phyloP scores from a whole-genome alignment of 1,139 yeast genomes.

The Scheffersomyces titani region DNA sequence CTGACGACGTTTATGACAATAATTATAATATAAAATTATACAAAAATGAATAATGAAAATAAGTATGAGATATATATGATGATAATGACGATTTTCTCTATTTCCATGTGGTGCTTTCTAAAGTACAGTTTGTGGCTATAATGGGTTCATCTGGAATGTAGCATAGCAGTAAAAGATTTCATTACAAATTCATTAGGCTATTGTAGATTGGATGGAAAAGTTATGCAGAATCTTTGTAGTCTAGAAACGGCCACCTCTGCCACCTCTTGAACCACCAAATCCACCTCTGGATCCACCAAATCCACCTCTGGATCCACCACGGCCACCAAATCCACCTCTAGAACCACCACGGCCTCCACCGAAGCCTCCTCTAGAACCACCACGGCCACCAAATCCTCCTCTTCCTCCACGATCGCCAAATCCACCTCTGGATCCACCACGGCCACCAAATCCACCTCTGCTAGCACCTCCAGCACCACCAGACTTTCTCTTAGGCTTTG shows the following conservation, averaged over 20 bases:
- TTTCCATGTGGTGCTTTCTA: not conserved
- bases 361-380: constrained; percentile 47
- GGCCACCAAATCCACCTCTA: constrained; percentile 45
- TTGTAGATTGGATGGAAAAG: not conserved
- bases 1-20: not conserved
- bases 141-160: not conserved
- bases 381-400: constrained; percentile 42
- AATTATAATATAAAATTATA: constrained; percentile 9
- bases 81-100: not conserved
- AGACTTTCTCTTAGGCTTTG: constrained; percentile 77
- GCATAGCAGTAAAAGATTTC: not conserved
- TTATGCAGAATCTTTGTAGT: not conserved
- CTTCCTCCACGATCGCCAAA: constrained; percentile 39
- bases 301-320: constrained; percentile 52
- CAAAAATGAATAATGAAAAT: constrained; percentile 9
- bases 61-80: constrained; percentile 1
- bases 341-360: constrained; percentile 38
- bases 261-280: constrained; percentile 10
- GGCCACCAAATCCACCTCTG: constrained; percentile 39
- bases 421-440: constrained; percentile 49
- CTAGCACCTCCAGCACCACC: constrained; percentile 39
- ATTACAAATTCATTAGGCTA: not conserved
- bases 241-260: constrained; percentile 14
- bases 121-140: not conserved
- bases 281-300: constrained; percentile 42